Evolutionary conservation across 163 green algal genomes (phyloP).

Genomic region (Chloromonas sp.): DNA sequence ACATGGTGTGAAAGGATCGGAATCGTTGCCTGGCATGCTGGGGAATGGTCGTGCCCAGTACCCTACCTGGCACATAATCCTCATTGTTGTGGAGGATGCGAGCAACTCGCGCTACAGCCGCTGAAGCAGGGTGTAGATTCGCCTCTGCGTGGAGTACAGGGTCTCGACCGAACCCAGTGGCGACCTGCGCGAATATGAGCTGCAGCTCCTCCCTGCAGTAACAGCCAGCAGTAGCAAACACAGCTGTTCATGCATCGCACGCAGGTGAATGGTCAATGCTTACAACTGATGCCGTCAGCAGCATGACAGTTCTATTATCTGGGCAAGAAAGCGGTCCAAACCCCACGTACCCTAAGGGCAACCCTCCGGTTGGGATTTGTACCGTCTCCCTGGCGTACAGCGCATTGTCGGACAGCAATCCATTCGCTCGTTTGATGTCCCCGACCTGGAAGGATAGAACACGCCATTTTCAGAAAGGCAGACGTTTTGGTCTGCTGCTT

Average conservation of each 20-base stretch:
- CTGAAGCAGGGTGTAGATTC: slow-evolving; percentile 26
- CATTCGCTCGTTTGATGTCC: slow-evolving; percentile 81
- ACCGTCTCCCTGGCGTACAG: slow-evolving; percentile 69
- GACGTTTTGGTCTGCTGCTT: too few relatives aligned
- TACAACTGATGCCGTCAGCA: not conserved
- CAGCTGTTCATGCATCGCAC: not conserved
- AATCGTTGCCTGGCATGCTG: not conserved
- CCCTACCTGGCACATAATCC: not conserved
- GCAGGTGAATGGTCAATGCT: not conserved
- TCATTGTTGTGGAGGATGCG: slow-evolving; percentile 8
- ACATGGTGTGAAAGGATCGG: not conserved
- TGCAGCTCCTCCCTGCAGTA: slow-evolving; percentile 40
- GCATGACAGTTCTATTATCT: not conserved
- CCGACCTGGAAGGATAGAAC: slow-evolving; percentile 49
- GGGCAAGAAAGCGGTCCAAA: not conserved
- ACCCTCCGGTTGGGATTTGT: slow-evolving; percentile 58
- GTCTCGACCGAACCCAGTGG: slow-evolving; percentile 38
- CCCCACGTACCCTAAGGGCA: slow-evolving; percentile 58
- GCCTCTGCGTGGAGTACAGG: slow-evolving; percentile 37
- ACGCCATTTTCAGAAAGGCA: not conserved
- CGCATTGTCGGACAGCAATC: slow-evolving; percentile 69
- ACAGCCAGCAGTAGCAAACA: not conserved
- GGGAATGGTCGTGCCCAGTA: not conserved
- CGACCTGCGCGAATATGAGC: slow-evolving; percentile 35
- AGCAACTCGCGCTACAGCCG: slow-evolving; percentile 20